Evolutionary conservation across 768 basidiomycete genomes (phyloP).

Genomic region (Rhodotorula graminis): DNA sequence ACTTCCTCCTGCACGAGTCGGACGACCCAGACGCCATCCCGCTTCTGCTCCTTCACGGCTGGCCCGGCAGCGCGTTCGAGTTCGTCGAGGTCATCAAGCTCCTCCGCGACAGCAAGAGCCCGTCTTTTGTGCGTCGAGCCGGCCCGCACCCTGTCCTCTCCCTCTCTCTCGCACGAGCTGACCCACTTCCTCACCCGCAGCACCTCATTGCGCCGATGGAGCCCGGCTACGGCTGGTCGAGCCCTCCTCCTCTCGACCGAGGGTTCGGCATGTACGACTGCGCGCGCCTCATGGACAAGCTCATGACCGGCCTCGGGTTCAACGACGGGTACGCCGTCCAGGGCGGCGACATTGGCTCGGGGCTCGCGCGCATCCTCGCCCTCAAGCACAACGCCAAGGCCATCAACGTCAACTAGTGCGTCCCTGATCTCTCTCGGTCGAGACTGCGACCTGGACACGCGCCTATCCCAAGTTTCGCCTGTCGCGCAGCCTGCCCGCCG

Average conservation of each 20-base stretch:
- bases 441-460: no score
- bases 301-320: constrained; percentile 35
- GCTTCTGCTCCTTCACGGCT: constrained; percentile 43
- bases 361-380: constrained; percentile 24
- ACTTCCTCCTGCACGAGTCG: constrained; percentile 42
- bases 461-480: no score
- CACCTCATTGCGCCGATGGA: constrained; percentile 39
- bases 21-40: constrained; percentile 41
- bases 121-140: constrained; percentile 20
- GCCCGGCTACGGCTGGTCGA: constrained; percentile 37
- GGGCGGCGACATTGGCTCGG: constrained; percentile 30
- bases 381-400: constrained; percentile 11
- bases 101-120: constrained; percentile 21
- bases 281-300: constrained; percentile 26
- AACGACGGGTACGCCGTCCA: constrained; percentile 27
- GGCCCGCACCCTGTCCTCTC: rapidly evolving
- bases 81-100: constrained; percentile 39
- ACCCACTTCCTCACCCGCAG: background rate
- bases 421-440: no score
- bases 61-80: constrained; percentile 43
- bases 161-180: no score
- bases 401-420: constrained; percentile 35
- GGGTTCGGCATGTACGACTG: constrained; percentile 32
- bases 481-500: constrained; percentile 7
- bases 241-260: constrained; percentile 20